These are phyloP conservation scores for Botrytis byssoidea DNA, from an alignment of 2,329 filamentous ascomycete genomes.

Conservation along the genomic window DNA sequence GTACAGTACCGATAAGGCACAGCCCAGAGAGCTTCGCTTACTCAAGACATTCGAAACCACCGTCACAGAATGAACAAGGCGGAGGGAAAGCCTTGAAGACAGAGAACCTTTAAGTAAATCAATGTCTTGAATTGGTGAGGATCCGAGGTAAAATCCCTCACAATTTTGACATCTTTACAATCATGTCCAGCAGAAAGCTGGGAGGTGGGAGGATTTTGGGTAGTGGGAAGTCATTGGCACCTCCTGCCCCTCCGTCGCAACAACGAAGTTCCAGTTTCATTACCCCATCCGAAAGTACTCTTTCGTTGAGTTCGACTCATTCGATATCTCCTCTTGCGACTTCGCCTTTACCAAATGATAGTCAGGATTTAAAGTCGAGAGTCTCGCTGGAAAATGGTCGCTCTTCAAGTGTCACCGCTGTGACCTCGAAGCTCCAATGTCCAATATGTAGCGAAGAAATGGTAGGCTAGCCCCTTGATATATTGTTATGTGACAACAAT, in stretches of 20 bases:
- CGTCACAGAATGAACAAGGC: constrained; percentile 10
- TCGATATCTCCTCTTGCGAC: constrained; percentile 56
- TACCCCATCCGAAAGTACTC: constrained; percentile 65
- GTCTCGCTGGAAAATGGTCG: constrained; percentile 68
- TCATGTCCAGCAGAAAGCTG: constrained; percentile 81
- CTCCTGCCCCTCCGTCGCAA: constrained; percentile 51
- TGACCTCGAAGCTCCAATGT: constrained; percentile 73
- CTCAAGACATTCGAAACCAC: constrained; percentile 11
- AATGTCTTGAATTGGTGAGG: constrained; percentile 32
- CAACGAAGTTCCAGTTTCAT: constrained; percentile 43
- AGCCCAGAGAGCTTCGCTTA: constrained; percentile 17
- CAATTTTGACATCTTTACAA: constrained; percentile 28
- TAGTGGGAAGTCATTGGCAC: constrained; percentile 77
- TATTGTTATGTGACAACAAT: neutral
- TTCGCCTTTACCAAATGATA: constrained; percentile 66
- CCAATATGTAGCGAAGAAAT: constrained; percentile 99
- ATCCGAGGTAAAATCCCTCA: constrained; percentile 27
- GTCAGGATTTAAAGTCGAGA: constrained; percentile 77
- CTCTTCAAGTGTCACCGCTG: constrained; percentile 49
- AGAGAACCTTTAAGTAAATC: constrained; percentile 1
- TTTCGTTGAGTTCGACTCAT: constrained; percentile 73
- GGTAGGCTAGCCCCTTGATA: constrained; percentile 51
- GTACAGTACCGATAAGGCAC: constrained; percentile 11
- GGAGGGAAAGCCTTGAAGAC: constrained; percentile 8
- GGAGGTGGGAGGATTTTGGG: constrained; percentile 91